Percentiles rank a stretch among this genome's conserved stretches.
These are phyloP conservation scores for Pseudonitzschia multistriata DNA, from an alignment of 108 stramenopile species.

Conservation along the genomic window DNA sequence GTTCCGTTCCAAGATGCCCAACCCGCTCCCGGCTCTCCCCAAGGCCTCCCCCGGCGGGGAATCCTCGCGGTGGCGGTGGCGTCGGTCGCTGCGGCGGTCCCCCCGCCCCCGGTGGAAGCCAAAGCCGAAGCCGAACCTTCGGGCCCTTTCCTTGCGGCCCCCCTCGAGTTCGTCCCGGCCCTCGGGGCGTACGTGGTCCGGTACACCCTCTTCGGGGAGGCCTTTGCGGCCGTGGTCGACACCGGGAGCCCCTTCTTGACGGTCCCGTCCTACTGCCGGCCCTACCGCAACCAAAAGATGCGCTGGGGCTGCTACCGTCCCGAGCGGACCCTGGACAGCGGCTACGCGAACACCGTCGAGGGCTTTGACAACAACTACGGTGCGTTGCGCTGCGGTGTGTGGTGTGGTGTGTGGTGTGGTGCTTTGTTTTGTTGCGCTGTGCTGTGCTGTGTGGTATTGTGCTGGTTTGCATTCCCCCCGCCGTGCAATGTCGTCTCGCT, in stretches of 20 bases:
- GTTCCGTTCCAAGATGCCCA: too few relatives aligned
- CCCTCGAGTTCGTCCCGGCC: slow-evolving; percentile 1
- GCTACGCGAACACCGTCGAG: slow-evolving; percentile 46
- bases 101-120: too few relatives aligned
- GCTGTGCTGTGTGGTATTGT: too few relatives aligned
- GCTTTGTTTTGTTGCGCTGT: slow-evolving; percentile 40
- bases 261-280: slow-evolving; percentile 41
- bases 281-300: slow-evolving; percentile 27
- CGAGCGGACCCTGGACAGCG: slow-evolving; percentile 30
- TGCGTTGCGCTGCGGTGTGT: too few relatives aligned
- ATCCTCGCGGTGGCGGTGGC: too few relatives aligned
- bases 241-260: slow-evolving; percentile 59
- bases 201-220: background rate
- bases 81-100: too few relatives aligned
- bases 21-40: too few relatives aligned
- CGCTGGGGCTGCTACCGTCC: slow-evolving; percentile 46
- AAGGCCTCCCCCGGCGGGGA: too few relatives aligned
- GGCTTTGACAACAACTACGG: slow-evolving; percentile 55
- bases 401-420: too few relatives aligned
- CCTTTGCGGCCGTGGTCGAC: slow-evolving; percentile 57
- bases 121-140: background rate
- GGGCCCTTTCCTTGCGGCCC: background rate
- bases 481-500: too few relatives aligned
- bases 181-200: background rate
- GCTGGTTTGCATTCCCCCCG: too few relatives aligned